phyloP scores from a whole-genome alignment of 805 yeast species.

The Millerago galiae region DNA sequence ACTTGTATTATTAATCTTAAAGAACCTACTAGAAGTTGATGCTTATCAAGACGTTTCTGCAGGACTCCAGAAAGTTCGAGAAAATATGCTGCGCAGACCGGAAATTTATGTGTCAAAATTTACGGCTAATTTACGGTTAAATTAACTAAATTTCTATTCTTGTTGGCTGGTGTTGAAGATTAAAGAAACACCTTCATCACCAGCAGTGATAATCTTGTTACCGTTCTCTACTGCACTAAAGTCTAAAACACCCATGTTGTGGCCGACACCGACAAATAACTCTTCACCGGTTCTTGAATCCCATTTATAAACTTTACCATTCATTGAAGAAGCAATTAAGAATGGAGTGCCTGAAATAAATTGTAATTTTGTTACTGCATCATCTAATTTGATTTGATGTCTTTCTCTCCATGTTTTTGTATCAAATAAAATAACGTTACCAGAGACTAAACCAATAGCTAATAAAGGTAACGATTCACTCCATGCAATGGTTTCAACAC shows the following conservation, averaged over 20 bases:
- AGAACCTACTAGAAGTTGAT: neutral
- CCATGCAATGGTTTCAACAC: conserved; percentile 82
- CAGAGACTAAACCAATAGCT: conserved; percentile 88
- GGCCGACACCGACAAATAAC: conserved; percentile 80
- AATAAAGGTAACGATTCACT: conserved; percentile 55
- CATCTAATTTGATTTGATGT: conserved; percentile 60
- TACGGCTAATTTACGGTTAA: too few relatives aligned
- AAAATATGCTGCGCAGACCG: neutral
- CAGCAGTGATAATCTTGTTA: conserved; percentile 77
- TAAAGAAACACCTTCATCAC: conserved; percentile 92
- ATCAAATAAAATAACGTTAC: conserved; percentile 78
- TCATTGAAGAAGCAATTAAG: conserved; percentile 70
- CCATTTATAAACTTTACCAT: conserved; percentile 81
- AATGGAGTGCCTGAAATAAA: conserved; percentile 54
- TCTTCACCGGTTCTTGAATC: conserved; percentile 83
- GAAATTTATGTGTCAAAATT: conserved; percentile 1
- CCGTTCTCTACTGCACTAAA: conserved; percentile 66
- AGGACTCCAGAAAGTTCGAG: conserved; percentile 1
- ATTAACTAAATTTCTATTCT: too few relatives aligned
- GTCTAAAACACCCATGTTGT: conserved; percentile 89
- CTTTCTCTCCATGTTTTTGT: conserved; percentile 83
- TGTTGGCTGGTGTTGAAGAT: conserved; percentile 29
- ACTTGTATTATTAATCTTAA: neutral
- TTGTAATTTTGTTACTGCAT: conserved; percentile 74
- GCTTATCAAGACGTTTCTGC: neutral